A percentile compares a stretch with the other conserved stretches of the same genome.
These are phyloP conservation scores for Kwoniella sp. DNA, from an alignment of 768 basidiomycete species.

Conservation along the genomic window DNA sequence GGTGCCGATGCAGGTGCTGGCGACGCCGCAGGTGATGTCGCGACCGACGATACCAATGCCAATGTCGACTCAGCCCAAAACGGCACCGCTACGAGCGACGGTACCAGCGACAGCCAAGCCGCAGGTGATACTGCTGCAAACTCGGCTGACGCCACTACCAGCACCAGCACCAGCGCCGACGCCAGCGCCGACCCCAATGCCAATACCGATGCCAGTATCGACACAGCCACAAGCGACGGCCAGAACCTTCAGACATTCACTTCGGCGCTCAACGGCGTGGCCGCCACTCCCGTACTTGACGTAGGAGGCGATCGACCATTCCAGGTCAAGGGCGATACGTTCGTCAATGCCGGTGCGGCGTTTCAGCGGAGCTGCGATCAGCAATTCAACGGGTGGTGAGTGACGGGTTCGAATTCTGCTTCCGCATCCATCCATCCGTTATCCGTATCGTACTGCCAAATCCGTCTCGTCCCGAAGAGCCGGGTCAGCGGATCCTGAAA, in stretches of 20 bases:
- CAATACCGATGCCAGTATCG: constrained; percentile 11
- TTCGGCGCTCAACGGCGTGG: constrained; percentile 51
- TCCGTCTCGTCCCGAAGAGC: too few relatives aligned
- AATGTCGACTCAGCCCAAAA: not conserved
- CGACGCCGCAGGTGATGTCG: not conserved
- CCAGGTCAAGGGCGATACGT: constrained; percentile 61
- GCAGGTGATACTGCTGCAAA: constrained; percentile 9
- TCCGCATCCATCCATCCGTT: too few relatives aligned
- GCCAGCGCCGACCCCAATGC: constrained; percentile 21
- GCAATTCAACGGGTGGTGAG: constrained; percentile 63
- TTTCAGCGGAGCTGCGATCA: constrained; percentile 66
- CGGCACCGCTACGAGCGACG: constrained; percentile 7
- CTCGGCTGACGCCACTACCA: constrained; percentile 9
- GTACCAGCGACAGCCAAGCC: constrained; percentile 12
- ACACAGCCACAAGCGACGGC: not conserved
- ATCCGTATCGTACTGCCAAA: too few relatives aligned
- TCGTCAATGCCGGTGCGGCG: constrained; percentile 62
- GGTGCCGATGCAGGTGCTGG: constrained; percentile 19
- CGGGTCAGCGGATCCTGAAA: too few relatives aligned
- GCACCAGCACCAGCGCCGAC: constrained; percentile 12
- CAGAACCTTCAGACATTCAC: constrained; percentile 63
- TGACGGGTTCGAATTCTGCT: not conserved
- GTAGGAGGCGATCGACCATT: constrained; percentile 55
- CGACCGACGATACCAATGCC: not conserved
- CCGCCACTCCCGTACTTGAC: constrained; percentile 26